Conservation (phyloP, 805 yeast genomes). For the Ogataea kodamae region DNA sequence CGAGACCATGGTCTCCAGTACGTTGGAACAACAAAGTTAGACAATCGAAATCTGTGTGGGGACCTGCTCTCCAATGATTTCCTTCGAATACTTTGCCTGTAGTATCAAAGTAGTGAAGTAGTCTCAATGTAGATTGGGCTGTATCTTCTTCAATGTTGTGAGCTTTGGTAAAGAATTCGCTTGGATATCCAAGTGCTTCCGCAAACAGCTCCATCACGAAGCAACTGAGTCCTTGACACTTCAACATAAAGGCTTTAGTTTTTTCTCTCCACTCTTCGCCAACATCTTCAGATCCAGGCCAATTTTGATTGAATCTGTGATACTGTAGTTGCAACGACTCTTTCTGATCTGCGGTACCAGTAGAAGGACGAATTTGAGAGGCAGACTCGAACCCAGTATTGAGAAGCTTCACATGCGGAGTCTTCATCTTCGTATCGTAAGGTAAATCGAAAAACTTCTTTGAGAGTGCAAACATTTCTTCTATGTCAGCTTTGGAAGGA, state of each 20-base stretch:
- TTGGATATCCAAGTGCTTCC: conserved; percentile 30
- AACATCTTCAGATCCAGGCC: conserved; percentile 33
- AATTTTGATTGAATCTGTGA: conserved; percentile 30
- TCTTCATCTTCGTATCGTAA: conserved; percentile 26
- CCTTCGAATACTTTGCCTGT: conserved; percentile 24
- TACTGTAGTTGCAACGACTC: conserved; percentile 33
- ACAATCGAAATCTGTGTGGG: conserved; percentile 38
- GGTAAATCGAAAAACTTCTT: conserved; percentile 26
- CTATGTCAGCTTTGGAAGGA: conserved; percentile 31
- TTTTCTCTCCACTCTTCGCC: conserved; percentile 30
- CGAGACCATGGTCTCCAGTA: conserved; percentile 36
- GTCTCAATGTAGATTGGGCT: conserved; percentile 35
- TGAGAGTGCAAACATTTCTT: conserved; percentile 27
- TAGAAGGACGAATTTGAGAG: conserved; percentile 36
- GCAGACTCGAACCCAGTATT: conserved; percentile 35
- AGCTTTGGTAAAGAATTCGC: conserved; percentile 28
- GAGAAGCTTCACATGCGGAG: conserved; percentile 31
- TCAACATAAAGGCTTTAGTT: conserved; percentile 21
- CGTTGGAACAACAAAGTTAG: conserved; percentile 35
- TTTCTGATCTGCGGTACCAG: conserved; percentile 34
- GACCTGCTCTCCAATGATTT: conserved; percentile 36
- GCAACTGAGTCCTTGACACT: conserved; percentile 28
- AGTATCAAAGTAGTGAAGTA: conserved; percentile 33
- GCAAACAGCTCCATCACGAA: conserved; percentile 30
- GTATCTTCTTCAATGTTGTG: conserved; percentile 27